Evolutionary conservation across 176 grass and related monocot genomes (phyloP).

Genomic region (Hsuehochloa calcarea): DNA sequence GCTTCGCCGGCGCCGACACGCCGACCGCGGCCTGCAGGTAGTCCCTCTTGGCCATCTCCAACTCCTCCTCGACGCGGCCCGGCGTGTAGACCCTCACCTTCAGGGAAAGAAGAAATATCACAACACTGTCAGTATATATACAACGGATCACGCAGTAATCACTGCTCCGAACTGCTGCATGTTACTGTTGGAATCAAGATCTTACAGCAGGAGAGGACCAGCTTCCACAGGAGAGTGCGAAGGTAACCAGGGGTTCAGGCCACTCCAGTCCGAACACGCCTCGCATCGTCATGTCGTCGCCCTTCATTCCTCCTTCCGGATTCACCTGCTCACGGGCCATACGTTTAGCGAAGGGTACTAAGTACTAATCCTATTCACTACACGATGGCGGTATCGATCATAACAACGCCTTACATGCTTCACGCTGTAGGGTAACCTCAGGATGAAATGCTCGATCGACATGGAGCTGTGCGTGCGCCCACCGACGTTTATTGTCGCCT

Average conservation of each 20-base stretch:
- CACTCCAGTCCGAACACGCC: constrained; percentile 77
- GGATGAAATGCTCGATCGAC: constrained; percentile 95
- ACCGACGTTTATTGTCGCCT: constrained; percentile 80
- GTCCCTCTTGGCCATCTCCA: constrained; percentile 79
- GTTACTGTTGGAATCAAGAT: not conserved
- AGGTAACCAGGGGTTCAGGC: constrained; percentile 91
- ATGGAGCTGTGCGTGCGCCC: constrained; percentile 85
- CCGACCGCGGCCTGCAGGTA: constrained; percentile 76
- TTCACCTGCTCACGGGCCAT: constrained; percentile 40
- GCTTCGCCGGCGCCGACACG: constrained; percentile 54
- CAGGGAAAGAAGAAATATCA: not conserved
- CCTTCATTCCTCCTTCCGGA: constrained; percentile 36
- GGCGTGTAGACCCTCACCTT: constrained; percentile 90
- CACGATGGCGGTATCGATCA: not conserved
- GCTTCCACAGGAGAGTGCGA: constrained; percentile 91
- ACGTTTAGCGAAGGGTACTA: not conserved
- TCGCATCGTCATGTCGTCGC: constrained; percentile 32
- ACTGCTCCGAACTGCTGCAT: not conserved
- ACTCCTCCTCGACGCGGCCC: constrained; percentile 71
- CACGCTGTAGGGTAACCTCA: constrained; percentile 71
- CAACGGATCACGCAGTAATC: not conserved
- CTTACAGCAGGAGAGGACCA: constrained; percentile 96
- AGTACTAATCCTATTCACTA: not conserved
- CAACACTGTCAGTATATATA: not conserved
- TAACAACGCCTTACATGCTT: constrained; percentile 56